Percentiles rank a stretch among this genome's conserved stretches.
Evolutionary conservation across 2,329 filamentous ascomycete species (phyloP).

Genomic region (Aspergillus neotritici): DNA sequence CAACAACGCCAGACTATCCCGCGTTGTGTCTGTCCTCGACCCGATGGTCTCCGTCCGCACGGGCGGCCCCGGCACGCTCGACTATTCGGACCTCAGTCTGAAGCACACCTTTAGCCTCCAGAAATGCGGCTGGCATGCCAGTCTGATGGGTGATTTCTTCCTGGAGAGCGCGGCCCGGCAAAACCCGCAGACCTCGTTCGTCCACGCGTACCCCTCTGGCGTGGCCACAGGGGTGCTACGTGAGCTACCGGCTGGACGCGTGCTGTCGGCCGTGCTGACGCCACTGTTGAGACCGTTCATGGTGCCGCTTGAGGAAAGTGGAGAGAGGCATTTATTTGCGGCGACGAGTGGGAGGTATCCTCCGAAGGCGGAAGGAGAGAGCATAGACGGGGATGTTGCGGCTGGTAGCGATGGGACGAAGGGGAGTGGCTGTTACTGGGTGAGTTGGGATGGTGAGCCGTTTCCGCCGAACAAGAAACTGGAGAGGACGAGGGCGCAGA

Average conservation of each 20-base stretch:
- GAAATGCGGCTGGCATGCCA: conserved; percentile 34
- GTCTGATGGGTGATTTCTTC: conserved; percentile 34
- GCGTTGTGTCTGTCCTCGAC: conserved; percentile 39
- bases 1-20: conserved; percentile 23
- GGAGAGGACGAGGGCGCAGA: conserved; percentile 1
- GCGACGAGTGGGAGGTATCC: conserved; percentile 30
- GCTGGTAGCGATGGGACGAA: conserved; percentile 10
- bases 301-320: conserved; percentile 31
- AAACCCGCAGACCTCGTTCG: conserved; percentile 25
- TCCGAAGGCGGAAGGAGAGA: conserved; percentile 6
- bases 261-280: conserved; percentile 5
- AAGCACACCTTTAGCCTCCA: conserved; percentile 29
- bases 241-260: conserved; percentile 32
- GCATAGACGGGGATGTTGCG: conserved; percentile 6
- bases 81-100: conserved; percentile 40
- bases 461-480: conserved; percentile 8
- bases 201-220: conserved; percentile 39
- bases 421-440: conserved; percentile 15
- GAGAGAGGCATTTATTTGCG: conserved; percentile 42
- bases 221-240: conserved; percentile 36
- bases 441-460: conserved; percentile 11
- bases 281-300: conserved; percentile 14
- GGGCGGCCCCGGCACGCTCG: conserved; percentile 31
- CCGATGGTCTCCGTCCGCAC: conserved; percentile 13
- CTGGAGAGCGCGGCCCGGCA: conserved; percentile 29